Evolutionary conservation across 2,329 filamentous ascomycete species (phyloP).

Genomic region (Venturia nashicola): DNA sequence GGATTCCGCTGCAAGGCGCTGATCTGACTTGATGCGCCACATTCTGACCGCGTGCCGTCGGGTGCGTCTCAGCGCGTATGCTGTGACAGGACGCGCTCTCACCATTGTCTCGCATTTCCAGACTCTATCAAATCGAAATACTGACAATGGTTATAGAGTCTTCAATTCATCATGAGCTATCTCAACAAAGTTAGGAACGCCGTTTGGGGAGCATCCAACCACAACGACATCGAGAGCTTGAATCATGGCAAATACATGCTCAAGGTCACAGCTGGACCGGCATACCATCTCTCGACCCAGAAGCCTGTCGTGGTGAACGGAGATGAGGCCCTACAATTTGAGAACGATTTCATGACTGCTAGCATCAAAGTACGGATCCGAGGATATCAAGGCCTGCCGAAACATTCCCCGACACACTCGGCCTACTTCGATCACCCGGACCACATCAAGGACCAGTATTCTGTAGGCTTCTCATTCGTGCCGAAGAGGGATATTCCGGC

Average conservation of each 20-base stretch:
- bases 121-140: not conserved
- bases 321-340: constrained; percentile 48
- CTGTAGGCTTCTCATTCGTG: constrained; percentile 65
- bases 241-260: constrained; percentile 50
- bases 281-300: constrained; percentile 62
- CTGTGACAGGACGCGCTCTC: not conserved
- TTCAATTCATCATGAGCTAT: not conserved
- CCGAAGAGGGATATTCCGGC: constrained; percentile 55
- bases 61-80: not conserved
- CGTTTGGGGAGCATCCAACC: not conserved
- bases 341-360: constrained; percentile 50
- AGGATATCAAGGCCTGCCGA: constrained; percentile 35
- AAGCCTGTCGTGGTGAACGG: constrained; percentile 55
- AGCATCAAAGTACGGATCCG: constrained; percentile 67
- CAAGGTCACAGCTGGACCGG: constrained; percentile 66
- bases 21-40: not conserved
- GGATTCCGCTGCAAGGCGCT: not conserved
- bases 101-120: not conserved
- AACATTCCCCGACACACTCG: not conserved
- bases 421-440: not conserved
- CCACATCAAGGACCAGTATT: constrained; percentile 61
- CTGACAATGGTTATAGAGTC: not conserved
- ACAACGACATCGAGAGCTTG: not conserved
- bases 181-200: not conserved
- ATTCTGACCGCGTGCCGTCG: not conserved